phyloP scores from a whole-genome alignment of 1,139 yeast genomes.

The Geotrichum europaeum region DNA sequence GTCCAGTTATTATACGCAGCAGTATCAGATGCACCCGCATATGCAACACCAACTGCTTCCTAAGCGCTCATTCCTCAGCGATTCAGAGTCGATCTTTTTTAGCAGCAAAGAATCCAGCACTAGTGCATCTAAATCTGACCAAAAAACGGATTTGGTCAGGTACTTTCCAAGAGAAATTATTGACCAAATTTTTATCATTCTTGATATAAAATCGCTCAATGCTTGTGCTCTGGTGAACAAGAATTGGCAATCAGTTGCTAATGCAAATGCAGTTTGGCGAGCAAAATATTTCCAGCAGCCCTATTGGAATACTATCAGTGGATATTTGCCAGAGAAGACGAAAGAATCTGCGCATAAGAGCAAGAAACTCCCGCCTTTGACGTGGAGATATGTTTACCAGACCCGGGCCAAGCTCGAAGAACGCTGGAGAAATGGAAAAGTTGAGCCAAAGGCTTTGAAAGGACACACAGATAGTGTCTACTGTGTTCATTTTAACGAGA shows the following conservation, averaged over 20 bases:
- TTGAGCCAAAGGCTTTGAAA: slow-evolving; percentile 24
- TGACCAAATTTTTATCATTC: slow-evolving; percentile 22
- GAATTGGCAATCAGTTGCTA: slow-evolving; percentile 25
- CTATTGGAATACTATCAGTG: slow-evolving; percentile 22
- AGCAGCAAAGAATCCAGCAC: background rate
- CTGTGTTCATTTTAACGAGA: slow-evolving; percentile 34
- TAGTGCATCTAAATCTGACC: background rate
- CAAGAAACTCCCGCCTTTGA: slow-evolving; percentile 1
- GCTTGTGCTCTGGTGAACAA: slow-evolving; percentile 26
- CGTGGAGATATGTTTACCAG: slow-evolving; percentile 29
- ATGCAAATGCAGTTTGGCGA: slow-evolving; percentile 29
- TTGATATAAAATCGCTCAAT: slow-evolving; percentile 23
- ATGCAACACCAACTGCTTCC: slow-evolving; percentile 3
- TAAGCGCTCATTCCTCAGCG: slow-evolving; percentile 2
- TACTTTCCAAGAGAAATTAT: slow-evolving; percentile 30
- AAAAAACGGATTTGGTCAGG: slow-evolving; percentile 22
- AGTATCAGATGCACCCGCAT: slow-evolving; percentile 6
- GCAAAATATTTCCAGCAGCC: slow-evolving; percentile 18
- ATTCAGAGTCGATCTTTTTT: slow-evolving; percentile 8
- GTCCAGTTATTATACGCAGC: slow-evolving; percentile 13
- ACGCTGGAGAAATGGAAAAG: slow-evolving; percentile 29
- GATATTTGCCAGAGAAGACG: slow-evolving; percentile 2
- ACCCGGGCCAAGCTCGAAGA: slow-evolving; percentile 28
- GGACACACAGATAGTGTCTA: slow-evolving; percentile 38
- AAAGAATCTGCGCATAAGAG: background rate